These are phyloP conservation scores for Cryphonectria nitschkei DNA, from an alignment of 2,329 filamentous ascomycete species.

Conservation along the genomic window DNA sequence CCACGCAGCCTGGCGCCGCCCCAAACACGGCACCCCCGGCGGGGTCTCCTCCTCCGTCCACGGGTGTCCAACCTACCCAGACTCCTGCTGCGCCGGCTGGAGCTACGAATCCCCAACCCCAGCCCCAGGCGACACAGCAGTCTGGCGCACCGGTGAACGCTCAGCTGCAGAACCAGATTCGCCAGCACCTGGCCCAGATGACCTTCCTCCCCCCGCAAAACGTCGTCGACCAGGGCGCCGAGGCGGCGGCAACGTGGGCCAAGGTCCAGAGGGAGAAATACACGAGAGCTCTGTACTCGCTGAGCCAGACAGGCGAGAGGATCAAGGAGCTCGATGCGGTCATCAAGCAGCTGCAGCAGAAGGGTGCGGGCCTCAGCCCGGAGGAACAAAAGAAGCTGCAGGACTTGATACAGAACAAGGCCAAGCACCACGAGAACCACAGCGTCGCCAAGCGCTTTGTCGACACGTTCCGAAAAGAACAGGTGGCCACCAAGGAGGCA, in stretches of 20 bases:
- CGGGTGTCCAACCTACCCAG: conserved; percentile 23
- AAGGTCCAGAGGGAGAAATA: conserved; percentile 53
- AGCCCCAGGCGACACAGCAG: conserved; percentile 33
- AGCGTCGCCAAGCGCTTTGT: conserved; percentile 53
- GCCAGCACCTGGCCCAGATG: conserved; percentile 53
- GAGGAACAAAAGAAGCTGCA: conserved; percentile 53
- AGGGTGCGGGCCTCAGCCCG: conserved; percentile 48
- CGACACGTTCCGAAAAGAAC: conserved; percentile 51
- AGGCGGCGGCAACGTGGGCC: conserved; percentile 52
- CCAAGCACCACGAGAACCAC: conserved; percentile 49
- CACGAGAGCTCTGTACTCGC: conserved; percentile 51
- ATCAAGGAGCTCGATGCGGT: conserved; percentile 47
- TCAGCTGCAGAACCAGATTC: conserved; percentile 40
- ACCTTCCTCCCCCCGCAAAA: conserved; percentile 49
- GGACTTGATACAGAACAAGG: conserved; percentile 48
- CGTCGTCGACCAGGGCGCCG: conserved; percentile 47
- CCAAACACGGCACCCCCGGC: conserved; percentile 23
- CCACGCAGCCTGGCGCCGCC: conserved; percentile 16
- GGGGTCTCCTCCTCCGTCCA: conserved; percentile 16
- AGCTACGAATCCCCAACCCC: conserved; percentile 33
- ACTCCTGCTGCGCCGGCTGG: conserved; percentile 20
- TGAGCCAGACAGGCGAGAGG: conserved; percentile 50
- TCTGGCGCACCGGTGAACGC: neutral
- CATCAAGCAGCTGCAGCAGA: conserved; percentile 47
- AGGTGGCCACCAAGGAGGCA: conserved; percentile 40